phyloP scores from a whole-genome alignment of 192 early-diverging fungal genomes.

The Coemansia sp. region DNA sequence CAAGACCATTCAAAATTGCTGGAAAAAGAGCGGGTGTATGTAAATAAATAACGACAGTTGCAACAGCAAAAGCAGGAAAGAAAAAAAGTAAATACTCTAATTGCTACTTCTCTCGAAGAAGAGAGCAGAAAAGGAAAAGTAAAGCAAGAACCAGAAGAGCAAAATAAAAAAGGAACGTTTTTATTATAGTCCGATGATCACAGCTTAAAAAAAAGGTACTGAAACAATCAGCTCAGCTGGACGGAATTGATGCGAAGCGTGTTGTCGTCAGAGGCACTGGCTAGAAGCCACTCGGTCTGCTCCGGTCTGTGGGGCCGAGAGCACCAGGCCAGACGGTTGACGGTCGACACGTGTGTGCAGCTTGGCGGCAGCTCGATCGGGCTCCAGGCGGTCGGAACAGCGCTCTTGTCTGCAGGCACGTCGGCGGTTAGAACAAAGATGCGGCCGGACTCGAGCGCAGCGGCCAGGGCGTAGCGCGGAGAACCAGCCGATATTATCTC shows the following conservation, averaged over 20 bases:
- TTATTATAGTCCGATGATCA: too few species aligned
- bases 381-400: slow-evolving; percentile 42
- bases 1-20: background rate
- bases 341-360: slow-evolving; percentile 56
- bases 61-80: too few species aligned
- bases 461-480: slow-evolving; percentile 65
- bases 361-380: slow-evolving; percentile 53
- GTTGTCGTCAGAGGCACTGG: slow-evolving; percentile 69
- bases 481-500: background rate
- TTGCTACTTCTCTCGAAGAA: too few species aligned
- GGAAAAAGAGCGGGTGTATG: too few species aligned
- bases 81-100: too few species aligned
- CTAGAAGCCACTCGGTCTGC: slow-evolving; percentile 54
- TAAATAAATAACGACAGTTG: too few species aligned
- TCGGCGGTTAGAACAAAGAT: slow-evolving; percentile 57
- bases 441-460: slow-evolving; percentile 79
- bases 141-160: background rate
- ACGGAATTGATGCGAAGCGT: slow-evolving; percentile 65
- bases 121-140: background rate
- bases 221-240: slow-evolving; percentile 11
- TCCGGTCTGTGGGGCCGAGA: slow-evolving; percentile 12
- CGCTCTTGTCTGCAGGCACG: slow-evolving; percentile 8
- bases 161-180: background rate
- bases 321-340: slow-evolving; percentile 68
- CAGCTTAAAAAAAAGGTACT: too few species aligned